Percentiles rank a stretch among this genome's conserved stretches.
phyloP scores from a whole-genome alignment of 306 rosid species.

The Citrullus amarus region DNA sequence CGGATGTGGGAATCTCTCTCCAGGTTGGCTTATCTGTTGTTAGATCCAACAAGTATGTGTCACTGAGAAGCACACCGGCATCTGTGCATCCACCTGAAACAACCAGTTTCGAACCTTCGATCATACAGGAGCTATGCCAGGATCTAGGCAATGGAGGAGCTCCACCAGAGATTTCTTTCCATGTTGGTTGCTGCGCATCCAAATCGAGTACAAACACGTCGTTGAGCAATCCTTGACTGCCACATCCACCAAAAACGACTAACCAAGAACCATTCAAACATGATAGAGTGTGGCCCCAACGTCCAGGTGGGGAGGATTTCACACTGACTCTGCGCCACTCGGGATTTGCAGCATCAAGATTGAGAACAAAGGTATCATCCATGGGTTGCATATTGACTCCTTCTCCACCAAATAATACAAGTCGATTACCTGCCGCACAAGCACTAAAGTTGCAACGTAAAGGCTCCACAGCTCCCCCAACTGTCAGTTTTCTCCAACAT shows the following conservation, averaged over 20 bases:
- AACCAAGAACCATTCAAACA: constrained; percentile 83
- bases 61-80: constrained; percentile 81
- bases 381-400: constrained; percentile 97
- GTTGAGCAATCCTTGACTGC: constrained; percentile 80
- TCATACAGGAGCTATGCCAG: constrained; percentile 95
- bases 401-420: constrained; percentile 95
- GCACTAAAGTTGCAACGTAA: constrained; percentile 97
- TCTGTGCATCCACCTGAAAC: constrained; percentile 96
- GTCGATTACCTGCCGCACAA: constrained; percentile 88
- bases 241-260: constrained; percentile 91
- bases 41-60: constrained; percentile 74
- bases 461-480: constrained; percentile 88
- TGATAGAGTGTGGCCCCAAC: constrained; percentile 97
- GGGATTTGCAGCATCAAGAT: constrained; percentile 80
- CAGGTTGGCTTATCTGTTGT: constrained; percentile 59
- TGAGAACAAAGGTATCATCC: constrained; percentile 93
- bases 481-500: constrained; percentile 81
- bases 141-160: constrained; percentile 91
- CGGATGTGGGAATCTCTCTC: constrained; percentile 78
- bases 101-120: constrained; percentile 89
- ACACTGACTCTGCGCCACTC: constrained; percentile 80
- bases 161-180: constrained; percentile 83
- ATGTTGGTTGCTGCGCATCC: constrained; percentile 94
- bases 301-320: constrained; percentile 92
- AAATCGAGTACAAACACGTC: constrained; percentile 92